These are phyloP conservation scores for Puccinellia tenuiflora DNA, from an alignment of 176 grass and related monocot genomes.

Conservation along the genomic window DNA sequence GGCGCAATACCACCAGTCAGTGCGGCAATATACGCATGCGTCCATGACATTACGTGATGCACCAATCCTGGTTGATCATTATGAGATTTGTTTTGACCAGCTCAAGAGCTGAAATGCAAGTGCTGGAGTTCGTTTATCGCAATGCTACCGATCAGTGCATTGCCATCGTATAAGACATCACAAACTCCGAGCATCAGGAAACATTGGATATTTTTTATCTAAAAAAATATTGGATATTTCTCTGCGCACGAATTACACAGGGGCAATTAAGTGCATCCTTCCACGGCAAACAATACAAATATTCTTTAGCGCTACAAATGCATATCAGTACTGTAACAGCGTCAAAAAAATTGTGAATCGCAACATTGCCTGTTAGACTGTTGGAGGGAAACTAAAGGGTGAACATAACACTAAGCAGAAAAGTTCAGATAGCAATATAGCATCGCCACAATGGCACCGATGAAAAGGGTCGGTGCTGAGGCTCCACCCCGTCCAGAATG, in stretches of 20 bases:
- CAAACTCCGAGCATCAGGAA: neutral
- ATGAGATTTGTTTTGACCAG: too few species aligned
- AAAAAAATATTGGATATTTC: neutral
- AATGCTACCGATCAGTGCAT: too few species aligned
- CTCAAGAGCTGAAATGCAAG: too few species aligned
- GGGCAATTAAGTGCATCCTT: neutral
- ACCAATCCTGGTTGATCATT: too few species aligned
- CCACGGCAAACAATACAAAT: neutral
- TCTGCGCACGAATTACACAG: neutral
- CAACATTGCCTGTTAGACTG: conserved; percentile 14
- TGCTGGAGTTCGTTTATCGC: too few species aligned
- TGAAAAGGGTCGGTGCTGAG: neutral
- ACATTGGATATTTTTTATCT: neutral
- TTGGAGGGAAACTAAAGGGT: conserved; percentile 3
- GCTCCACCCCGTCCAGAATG: neutral
- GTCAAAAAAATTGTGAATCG: neutral
- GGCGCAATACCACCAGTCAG: neutral
- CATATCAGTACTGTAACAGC: neutral
- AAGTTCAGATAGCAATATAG: neutral
- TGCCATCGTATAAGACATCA: too few species aligned
- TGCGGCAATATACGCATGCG: neutral
- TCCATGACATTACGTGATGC: neutral
- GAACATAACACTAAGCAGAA: neutral
- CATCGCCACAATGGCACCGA: neutral
- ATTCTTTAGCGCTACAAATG: neutral